These are phyloP conservation scores for Penicillium sp. DNA, from an alignment of 2,329 filamentous ascomycete genomes.

Conservation along the genomic window DNA sequence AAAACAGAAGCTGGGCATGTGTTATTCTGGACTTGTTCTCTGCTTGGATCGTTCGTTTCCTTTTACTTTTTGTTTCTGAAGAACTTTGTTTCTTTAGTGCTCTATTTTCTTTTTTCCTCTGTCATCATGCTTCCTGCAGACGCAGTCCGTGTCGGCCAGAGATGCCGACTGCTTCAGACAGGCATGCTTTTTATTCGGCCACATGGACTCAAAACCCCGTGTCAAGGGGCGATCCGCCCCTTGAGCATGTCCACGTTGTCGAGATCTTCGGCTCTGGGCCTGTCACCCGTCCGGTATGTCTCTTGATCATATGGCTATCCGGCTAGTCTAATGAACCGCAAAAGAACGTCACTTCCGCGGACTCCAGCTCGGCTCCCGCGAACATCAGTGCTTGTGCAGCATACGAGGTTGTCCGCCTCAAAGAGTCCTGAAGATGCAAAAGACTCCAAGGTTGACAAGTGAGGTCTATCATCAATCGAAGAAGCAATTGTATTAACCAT, in stretches of 20 bases:
- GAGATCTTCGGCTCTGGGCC: not conserved
- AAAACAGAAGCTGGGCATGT: too few species aligned
- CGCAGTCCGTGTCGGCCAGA: slow-evolving; percentile 6
- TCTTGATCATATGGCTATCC: not conserved
- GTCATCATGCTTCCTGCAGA: slow-evolving; percentile 14
- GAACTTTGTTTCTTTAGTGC: not conserved
- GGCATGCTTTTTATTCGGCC: slow-evolving; percentile 1
- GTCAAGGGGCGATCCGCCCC: not conserved
- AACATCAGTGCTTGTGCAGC: slow-evolving; percentile 8
- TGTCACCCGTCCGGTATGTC: slow-evolving; percentile 9
- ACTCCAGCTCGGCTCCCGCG: too few species aligned
- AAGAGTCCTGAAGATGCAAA: slow-evolving; percentile 19
- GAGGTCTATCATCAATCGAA: not conserved
- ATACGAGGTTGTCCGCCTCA: slow-evolving; percentile 23
- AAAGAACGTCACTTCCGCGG: too few species aligned
- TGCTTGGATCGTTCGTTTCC: slow-evolving; percentile 4
- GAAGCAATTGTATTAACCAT: slow-evolving; percentile 5
- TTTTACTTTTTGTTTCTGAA: not conserved
- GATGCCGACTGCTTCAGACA: slow-evolving; percentile 2
- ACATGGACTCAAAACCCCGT: slow-evolving; percentile 3
- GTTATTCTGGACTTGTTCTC: not conserved
- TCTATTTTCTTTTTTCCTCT: slow-evolving; percentile 6
- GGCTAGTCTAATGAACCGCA: slow-evolving; percentile 3
- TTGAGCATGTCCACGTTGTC: slow-evolving; percentile 12
- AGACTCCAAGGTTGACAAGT: slow-evolving; percentile 1